A percentile compares a stretch with the other conserved stretches of the same genome.
Conservation (phyloP, 2,329 filamentous ascomycete species). For the Setomelanomma holmii region DNA sequence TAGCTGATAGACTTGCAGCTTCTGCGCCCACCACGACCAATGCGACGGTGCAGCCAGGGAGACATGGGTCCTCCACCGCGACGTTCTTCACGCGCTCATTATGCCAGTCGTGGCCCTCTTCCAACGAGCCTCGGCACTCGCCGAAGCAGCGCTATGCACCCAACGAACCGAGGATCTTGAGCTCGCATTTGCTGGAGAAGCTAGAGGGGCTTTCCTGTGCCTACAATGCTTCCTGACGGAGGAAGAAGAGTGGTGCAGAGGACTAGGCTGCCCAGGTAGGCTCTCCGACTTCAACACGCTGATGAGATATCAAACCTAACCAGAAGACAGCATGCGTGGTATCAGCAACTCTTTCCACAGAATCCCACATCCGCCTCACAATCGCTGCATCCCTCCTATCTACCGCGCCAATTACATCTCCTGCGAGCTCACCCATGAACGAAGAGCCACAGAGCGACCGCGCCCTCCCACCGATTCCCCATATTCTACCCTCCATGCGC, state of each 20-base stretch:
- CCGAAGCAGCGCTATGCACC: slow-evolving; percentile 57
- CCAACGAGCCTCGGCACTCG: slow-evolving; percentile 61
- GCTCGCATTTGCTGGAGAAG: slow-evolving; percentile 63
- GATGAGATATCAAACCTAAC: no score
- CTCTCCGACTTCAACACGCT: no score
- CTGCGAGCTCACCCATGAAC: slow-evolving; percentile 18
- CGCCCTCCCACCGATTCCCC: slow-evolving; percentile 41
- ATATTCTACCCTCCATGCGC: slow-evolving; percentile 53
- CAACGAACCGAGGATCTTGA: slow-evolving; percentile 61
- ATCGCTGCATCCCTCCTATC: slow-evolving; percentile 58
- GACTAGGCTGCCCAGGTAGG: slow-evolving; percentile 60
- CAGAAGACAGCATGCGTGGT: slow-evolving; percentile 50
- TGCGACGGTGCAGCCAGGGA: slow-evolving; percentile 42
- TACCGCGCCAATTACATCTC: slow-evolving; percentile 28
- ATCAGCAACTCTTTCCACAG: slow-evolving; percentile 53
- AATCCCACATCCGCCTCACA: slow-evolving; percentile 56
- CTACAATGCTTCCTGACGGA: slow-evolving; percentile 65
- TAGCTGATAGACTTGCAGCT: slow-evolving; percentile 37
- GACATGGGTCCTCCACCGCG: slow-evolving; percentile 61
- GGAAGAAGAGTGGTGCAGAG: slow-evolving; percentile 65
- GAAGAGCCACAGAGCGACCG: slow-evolving; percentile 15
- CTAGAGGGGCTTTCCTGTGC: slow-evolving; percentile 65
- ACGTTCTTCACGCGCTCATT: slow-evolving; percentile 65
- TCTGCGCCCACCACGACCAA: slow-evolving; percentile 52
- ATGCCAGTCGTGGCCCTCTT: slow-evolving; percentile 65